These are phyloP conservation scores for Logfia minima DNA, from an alignment of 129 eudicot genomes.

Conservation along the genomic window DNA sequence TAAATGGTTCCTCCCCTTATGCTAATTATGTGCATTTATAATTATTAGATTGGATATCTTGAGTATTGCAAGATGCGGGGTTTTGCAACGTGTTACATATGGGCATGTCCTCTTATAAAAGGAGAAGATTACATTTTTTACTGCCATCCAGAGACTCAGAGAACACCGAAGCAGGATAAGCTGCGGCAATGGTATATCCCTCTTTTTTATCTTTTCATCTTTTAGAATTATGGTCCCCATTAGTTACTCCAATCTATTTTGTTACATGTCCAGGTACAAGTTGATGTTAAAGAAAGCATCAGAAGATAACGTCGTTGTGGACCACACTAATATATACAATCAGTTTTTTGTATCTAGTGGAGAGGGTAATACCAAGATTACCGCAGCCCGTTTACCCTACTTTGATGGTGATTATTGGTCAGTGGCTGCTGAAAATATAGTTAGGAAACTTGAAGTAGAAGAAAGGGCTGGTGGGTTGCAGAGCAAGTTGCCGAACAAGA, in stretches of 20 bases:
- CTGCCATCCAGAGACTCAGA: constrained; percentile 89
- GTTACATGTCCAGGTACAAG: constrained; percentile 58
- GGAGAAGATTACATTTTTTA: constrained; percentile 83
- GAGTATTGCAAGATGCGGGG: constrained; percentile 90
- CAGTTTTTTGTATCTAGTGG: constrained; percentile 57
- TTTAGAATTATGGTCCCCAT: neutral
- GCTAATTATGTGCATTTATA: constrained; percentile 17
- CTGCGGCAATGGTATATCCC: constrained; percentile 64
- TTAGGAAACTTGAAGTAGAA: constrained; percentile 49
- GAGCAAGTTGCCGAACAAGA: constrained; percentile 48
- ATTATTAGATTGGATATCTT: constrained; percentile 77
- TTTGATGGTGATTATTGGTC: constrained; percentile 91
- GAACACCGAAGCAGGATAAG: constrained; percentile 70
- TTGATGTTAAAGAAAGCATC: constrained; percentile 66
- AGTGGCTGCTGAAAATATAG: constrained; percentile 59
- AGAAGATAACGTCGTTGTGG: constrained; percentile 55
- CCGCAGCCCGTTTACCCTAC: constrained; percentile 84
- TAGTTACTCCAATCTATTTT: neutral
- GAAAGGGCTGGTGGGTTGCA: constrained; percentile 44
- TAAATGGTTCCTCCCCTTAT: neutral
- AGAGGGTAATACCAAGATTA: constrained; percentile 48
- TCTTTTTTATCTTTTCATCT: neutral
- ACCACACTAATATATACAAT: constrained; percentile 61
- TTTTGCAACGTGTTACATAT: constrained; percentile 75
- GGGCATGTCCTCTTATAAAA: constrained; percentile 93